Base-by-base conservation (phyloP, 2,329 filamentous ascomycete species). In the Ophiosphaerella herpotricha region DNA sequence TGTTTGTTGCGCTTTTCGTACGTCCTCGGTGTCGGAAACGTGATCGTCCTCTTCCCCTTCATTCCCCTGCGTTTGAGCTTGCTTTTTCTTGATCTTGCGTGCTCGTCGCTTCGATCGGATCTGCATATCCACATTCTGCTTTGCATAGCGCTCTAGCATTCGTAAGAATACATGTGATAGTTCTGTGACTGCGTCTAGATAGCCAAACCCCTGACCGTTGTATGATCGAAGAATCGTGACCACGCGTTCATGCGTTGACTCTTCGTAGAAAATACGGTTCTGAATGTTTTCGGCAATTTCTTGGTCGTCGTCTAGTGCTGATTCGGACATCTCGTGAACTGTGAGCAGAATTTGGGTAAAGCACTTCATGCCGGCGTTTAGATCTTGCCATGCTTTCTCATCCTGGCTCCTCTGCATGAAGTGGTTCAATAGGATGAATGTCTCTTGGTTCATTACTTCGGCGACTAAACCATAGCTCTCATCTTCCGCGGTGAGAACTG, bases 251-350 rank as follows among this genome's bases (percentile, higher is more conserved):
- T 99, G 92, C 0, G 92, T 97, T 0, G 90, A 85, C 67, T 97
- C 91, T 73, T 99, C 94, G 75, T 99, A 99, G 72, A 99, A 99
- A n/a, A 99, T 90, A 54, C 93, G 90, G 64, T 89, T 95, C 44
- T 96, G 85, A 11, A 96, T 97, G 62, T 99, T 99, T 70, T 99
- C 93, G 0, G 94, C 93, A 70, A 99, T 97, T 63, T 97, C 94
- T 67, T 96, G 89, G 60, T 99, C 90, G n/a, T 97, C 92, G 55
- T 97, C 92, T 26, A 90, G 82, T 1, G 84, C 82, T 1, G 90
- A 94, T 39, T 89, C 85, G 1, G 86, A 80, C 92, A 99, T 97
- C 54, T 95, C 90, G 64, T 96, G 91, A 2, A 97, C 88, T 0
- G 92, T 96, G 23, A 96, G 81, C 16, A 96, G 79, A 58, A 97